Evolutionary conservation across 108 stramenopile genomes (phyloP).

Genomic region (Craspedostauros australis): DNA sequence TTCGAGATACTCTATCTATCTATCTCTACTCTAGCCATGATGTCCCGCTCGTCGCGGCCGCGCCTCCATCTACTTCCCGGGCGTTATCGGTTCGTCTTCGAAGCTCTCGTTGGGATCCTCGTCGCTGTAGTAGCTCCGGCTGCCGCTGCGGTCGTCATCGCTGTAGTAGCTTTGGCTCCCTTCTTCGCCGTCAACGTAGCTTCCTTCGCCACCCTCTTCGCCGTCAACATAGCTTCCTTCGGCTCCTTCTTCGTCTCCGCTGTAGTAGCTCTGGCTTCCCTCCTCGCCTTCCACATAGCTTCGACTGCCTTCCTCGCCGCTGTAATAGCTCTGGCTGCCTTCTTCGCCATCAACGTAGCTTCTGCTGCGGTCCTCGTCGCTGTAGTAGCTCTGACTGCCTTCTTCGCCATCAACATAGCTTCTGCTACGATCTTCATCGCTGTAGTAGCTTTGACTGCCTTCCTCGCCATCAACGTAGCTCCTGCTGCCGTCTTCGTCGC

Average conservation of each 20-base stretch:
- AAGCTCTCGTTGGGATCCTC: no score
- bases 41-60: no score
- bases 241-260: conserved; percentile 13
- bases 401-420: neutral
- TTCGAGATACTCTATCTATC: no score
- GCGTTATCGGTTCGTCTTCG: no score
- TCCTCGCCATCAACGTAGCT: conserved; percentile 6
- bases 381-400: conserved; percentile 3
- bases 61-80: no score
- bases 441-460: conserved; percentile 8
- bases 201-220: conserved; percentile 1
- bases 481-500: conserved; percentile 8
- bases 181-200: neutral
- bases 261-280: conserved; percentile 5
- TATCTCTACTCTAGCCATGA: no score
- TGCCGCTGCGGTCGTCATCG: neutral
- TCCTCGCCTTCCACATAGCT: conserved; percentile 1
- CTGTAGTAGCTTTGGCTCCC: neutral
- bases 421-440: conserved; percentile 1
- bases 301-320: neutral
- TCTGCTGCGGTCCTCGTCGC: conserved; percentile 2
- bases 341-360: neutral
- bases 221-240: conserved; percentile 10
- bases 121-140: no score
- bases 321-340: neutral